phyloP scores from a whole-genome alignment of 1,284 basidiomycete species.

The Erythrobasidium hasegawianum region DNA sequence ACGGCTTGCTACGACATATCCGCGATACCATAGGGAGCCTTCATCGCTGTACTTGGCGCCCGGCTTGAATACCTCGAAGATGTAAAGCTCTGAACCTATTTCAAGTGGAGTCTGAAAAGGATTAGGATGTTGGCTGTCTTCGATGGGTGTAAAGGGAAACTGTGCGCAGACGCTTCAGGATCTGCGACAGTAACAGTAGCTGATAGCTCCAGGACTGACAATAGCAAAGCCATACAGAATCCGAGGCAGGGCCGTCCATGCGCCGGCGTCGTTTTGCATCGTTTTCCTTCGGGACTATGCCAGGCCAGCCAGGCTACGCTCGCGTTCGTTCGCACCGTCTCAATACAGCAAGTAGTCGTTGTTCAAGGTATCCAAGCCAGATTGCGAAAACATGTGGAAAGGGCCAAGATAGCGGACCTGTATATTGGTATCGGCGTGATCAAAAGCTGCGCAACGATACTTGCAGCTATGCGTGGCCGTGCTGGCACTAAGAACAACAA shows the following conservation, averaged over 20 bases:
- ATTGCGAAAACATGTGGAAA: too few relatives aligned
- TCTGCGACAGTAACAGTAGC: not conserved
- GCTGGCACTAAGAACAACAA: too few relatives aligned
- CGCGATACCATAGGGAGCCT: conserved; percentile 48
- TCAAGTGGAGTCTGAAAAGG: conserved; percentile 50
- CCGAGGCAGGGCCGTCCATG: conserved; percentile 26
- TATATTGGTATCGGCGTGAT: too few relatives aligned
- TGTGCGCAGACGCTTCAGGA: not conserved
- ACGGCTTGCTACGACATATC: conserved; percentile 80
- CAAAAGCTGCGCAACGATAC: too few relatives aligned
- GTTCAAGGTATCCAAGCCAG: too few relatives aligned
- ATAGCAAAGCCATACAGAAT: conserved; percentile 34
- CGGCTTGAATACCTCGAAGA: conserved; percentile 61
- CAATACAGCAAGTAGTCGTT: too few relatives aligned
- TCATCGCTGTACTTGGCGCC: conserved; percentile 21
- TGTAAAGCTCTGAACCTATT: conserved; percentile 91
- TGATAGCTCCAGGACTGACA: conserved; percentile 4
- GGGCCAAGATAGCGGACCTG: too few relatives aligned
- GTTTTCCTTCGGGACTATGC: too few relatives aligned
- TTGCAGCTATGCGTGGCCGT: too few relatives aligned
- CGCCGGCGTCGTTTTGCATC: conserved; percentile 7
- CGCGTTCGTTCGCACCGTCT: too few relatives aligned
- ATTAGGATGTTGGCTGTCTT: conserved; percentile 7
- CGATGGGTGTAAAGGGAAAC: conserved; percentile 23
- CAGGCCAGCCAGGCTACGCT: too few relatives aligned